Percentiles rank a stretch among this genome's conserved stretches.
Conservation (phyloP, 1,284 basidiomycete genomes). For the Malassezia sympodialis region DNA sequence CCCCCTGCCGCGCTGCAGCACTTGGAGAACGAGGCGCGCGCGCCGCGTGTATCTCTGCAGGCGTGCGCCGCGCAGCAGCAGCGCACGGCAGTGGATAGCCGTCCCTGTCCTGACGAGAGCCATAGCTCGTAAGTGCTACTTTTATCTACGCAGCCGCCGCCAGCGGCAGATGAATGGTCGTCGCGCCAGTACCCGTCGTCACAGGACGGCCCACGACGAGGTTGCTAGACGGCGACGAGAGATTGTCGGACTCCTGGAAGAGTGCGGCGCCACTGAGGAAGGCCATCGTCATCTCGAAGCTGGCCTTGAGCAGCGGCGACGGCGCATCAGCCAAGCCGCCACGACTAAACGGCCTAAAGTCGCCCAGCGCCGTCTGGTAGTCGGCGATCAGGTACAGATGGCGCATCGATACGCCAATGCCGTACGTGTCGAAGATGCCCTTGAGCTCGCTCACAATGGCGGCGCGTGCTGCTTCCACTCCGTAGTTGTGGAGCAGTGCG, state of each 20-base stretch:
- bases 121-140: no score
- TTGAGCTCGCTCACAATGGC: conserved; percentile 63
- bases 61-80: background rate
- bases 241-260: conserved; percentile 85
- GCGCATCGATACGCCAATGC: conserved; percentile 85
- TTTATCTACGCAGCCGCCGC: conserved; percentile 12
- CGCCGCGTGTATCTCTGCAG: background rate
- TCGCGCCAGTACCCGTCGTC: conserved; percentile 35
- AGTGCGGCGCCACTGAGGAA: conserved; percentile 91
- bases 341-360: conserved; percentile 94
- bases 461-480: conserved; percentile 50
- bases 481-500: conserved; percentile 77
- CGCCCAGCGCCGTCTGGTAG: conserved; percentile 94
- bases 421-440: conserved; percentile 84
- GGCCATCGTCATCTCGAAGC: conserved; percentile 90
- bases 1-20: background rate
- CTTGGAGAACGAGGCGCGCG: background rate
- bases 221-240: conserved; percentile 76
- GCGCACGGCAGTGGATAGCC: background rate
- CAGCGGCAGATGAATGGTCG: conserved; percentile 29
- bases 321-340: conserved; percentile 82
- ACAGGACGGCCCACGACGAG: conserved; percentile 60
- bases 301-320: conserved; percentile 88
- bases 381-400: conserved; percentile 96
- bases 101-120: background rate